Evolutionary conservation across 495 filamentous ascomycete species (phyloP).

Genomic region (Penicillium roqueforti): DNA sequence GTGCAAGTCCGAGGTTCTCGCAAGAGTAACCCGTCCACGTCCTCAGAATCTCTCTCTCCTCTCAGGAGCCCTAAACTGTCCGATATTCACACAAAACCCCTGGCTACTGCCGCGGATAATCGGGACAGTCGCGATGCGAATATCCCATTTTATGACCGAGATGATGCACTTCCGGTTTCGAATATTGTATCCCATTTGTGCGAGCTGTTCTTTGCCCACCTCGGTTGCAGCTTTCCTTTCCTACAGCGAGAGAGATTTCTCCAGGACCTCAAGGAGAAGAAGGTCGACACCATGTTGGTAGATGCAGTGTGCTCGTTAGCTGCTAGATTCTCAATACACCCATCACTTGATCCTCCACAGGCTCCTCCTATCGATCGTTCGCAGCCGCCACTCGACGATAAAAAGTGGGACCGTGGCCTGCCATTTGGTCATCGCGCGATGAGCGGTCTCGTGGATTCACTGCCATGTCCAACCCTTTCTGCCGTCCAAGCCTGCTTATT

Average conservation of each 20-base stretch:
- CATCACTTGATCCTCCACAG: slow-evolving; percentile 53
- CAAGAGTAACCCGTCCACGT: slow-evolving; percentile 46
- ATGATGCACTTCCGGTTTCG: slow-evolving; percentile 60
- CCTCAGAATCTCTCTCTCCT: slow-evolving; percentile 41
- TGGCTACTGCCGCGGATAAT: slow-evolving; percentile 33
- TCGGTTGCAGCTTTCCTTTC: slow-evolving; percentile 82
- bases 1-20: slow-evolving; percentile 62
- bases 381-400: slow-evolving; percentile 31
- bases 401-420: slow-evolving; percentile 54
- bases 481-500: slow-evolving; percentile 76
- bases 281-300: slow-evolving; percentile 80
- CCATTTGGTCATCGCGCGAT: slow-evolving; percentile 76
- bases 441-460: slow-evolving; percentile 66
- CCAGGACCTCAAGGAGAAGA: slow-evolving; percentile 66
- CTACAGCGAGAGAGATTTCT: slow-evolving; percentile 65
- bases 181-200: slow-evolving; percentile 69
- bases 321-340: slow-evolving; percentile 73
- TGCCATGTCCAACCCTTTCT: slow-evolving; percentile 72
- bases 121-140: slow-evolving; percentile 52
- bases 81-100: slow-evolving; percentile 21
- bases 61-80: slow-evolving; percentile 33
- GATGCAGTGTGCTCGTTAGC: slow-evolving; percentile 78
- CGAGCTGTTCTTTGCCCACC: slow-evolving; percentile 70
- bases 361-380: slow-evolving; percentile 48
- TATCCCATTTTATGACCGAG: slow-evolving; percentile 75